These are phyloP conservation scores for Macaranga tanarius DNA, from an alignment of 441 rosid species.

Conservation along the genomic window DNA sequence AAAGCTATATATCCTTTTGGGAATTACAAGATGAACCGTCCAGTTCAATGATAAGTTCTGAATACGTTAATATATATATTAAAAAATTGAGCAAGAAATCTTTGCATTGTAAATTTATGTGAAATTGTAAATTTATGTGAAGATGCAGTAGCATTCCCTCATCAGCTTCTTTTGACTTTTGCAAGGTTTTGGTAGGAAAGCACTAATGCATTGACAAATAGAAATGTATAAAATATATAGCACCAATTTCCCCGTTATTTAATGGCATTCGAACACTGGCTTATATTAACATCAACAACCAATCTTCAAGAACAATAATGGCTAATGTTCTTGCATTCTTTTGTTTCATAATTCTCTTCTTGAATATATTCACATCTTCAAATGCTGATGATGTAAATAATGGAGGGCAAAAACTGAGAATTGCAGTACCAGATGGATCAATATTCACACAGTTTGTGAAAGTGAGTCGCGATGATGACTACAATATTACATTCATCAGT, in stretches of 20 bases:
- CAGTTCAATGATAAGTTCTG: no score
- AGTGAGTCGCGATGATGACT: not conserved
- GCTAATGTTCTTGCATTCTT: not conserved
- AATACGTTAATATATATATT: not conserved
- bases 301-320: slow-evolving; percentile 4
- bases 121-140: not conserved
- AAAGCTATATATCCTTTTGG: no score
- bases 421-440: slow-evolving; percentile 7
- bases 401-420: not conserved
- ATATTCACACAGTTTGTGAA: slow-evolving; percentile 3
- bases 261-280: not conserved
- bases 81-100: not conserved
- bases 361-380: not conserved
- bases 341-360: slow-evolving; percentile 1
- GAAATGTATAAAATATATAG: not conserved
- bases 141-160: not conserved
- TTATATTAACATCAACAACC: not conserved
- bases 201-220: not conserved
- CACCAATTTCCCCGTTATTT: not conserved
- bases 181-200: slow-evolving; percentile 3
- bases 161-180: slow-evolving; percentile 13
- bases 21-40: no score
- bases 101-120: not conserved
- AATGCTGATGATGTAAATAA: not conserved
- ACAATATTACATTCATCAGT: not conserved